A percentile compares a stretch with the other conserved stretches of the same genome.
phyloP scores from a whole-genome alignment of 306 rosid species.

The Medicago lupulina region DNA sequence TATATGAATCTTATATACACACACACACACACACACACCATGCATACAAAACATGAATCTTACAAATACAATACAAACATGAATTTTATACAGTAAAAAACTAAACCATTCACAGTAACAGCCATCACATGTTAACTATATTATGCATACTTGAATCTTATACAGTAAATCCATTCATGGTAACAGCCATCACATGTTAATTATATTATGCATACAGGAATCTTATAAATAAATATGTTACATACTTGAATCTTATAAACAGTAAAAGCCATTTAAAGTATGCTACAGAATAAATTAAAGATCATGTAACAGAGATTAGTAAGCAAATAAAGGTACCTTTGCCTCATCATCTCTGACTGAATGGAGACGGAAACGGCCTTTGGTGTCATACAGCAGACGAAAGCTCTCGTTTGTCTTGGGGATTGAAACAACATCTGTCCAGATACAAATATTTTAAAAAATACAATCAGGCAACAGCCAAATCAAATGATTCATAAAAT shows the following conservation, averaged over 20 bases:
- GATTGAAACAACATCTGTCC: conserved; percentile 72
- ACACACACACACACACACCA: no score
- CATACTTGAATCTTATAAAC: background rate
- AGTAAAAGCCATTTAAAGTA: background rate
- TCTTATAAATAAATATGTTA: no score
- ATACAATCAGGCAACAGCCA: background rate
- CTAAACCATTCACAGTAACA: no score
- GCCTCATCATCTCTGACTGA: conserved; percentile 84
- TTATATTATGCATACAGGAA: no score
- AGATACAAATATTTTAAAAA: background rate
- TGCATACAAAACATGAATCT: no score
- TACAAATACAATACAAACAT: no score
- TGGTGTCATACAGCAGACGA: conserved; percentile 60
- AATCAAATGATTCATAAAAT: background rate
- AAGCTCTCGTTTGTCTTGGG: conserved; percentile 76
- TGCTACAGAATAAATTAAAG: background rate
- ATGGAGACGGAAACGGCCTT: conserved; percentile 65
- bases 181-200: no score
- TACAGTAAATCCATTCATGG: no score
- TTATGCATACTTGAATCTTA: no score
- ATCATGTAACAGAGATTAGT: background rate
- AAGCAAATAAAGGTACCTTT: conserved; percentile 53
- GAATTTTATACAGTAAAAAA: no score
- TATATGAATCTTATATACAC: no score
- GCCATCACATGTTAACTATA: no score